These are phyloP conservation scores for Vaccinium myrtillus DNA, from an alignment of 148 eudicot genomes.

Conservation along the genomic window DNA sequence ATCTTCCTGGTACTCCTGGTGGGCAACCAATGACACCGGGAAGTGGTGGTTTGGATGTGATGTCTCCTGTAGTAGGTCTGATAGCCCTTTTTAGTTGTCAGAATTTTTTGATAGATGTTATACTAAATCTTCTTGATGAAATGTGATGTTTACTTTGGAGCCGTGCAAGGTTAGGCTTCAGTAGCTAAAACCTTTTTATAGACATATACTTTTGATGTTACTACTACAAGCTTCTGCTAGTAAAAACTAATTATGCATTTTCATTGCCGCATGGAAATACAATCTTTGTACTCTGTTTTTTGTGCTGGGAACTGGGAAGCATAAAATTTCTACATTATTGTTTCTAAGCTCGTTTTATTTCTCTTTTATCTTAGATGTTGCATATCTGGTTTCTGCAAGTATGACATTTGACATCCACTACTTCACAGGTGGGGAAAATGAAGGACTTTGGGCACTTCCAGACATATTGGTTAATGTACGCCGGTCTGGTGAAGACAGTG, in stretches of 20 bases:
- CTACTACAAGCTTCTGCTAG: not conserved
- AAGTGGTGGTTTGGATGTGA: slow-evolving; percentile 88
- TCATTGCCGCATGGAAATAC: not conserved
- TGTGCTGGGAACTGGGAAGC: slow-evolving; percentile 12
- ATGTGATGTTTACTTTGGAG: not conserved
- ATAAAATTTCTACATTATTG: not conserved
- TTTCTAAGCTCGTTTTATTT: not conserved
- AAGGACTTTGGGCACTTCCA: slow-evolving; percentile 79
- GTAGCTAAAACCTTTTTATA: not conserved
- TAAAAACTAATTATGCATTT: not conserved
- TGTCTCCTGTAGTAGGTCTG: slow-evolving; percentile 91
- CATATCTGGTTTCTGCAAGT: not conserved
- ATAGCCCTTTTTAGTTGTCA: not conserved
- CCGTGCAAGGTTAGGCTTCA: not conserved
- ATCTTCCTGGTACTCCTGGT: slow-evolving; percentile 96
- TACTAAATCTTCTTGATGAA: not conserved
- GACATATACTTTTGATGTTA: not conserved
- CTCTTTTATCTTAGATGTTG: not conserved
- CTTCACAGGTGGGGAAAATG: slow-evolving; percentile 81
- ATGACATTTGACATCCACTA: slow-evolving; percentile 3
- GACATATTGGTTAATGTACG: slow-evolving; percentile 89
- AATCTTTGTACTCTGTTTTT: not conserved
- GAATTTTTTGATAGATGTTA: not conserved
- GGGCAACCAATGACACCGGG: slow-evolving; percentile 99
- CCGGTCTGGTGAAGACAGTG: slow-evolving; percentile 64